Percentiles rank a stretch among this genome's conserved stretches.
These are phyloP conservation scores for Mycena rosella DNA, from an alignment of 768 basidiomycete genomes.

Conservation along the genomic window DNA sequence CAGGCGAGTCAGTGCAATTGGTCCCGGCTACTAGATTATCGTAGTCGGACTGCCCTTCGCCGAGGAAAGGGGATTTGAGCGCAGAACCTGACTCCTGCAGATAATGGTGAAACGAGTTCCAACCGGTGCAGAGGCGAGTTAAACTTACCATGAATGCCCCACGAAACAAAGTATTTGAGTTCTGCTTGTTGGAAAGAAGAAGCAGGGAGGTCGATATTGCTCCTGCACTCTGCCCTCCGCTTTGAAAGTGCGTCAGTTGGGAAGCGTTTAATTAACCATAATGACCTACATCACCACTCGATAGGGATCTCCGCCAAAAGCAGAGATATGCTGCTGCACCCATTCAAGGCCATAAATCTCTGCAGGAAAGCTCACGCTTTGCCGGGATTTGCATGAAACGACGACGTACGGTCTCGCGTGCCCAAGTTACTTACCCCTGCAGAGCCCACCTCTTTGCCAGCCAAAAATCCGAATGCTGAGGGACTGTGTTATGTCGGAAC, in stretches of 20 bases:
- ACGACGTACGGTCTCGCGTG: slow-evolving; percentile 26
- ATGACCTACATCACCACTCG: slow-evolving; percentile 57
- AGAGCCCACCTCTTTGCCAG: slow-evolving; percentile 10
- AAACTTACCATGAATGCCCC: slow-evolving; percentile 20
- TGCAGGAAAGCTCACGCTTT: slow-evolving; percentile 25
- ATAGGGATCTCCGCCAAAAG: slow-evolving; percentile 67
- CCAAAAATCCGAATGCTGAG: slow-evolving; percentile 22
- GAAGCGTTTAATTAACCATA: too few relatives aligned
- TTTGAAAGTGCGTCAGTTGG: not conserved
- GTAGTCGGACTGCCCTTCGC: slow-evolving; percentile 15
- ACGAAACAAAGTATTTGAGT: slow-evolving; percentile 7
- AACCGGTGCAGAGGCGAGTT: too few relatives aligned
- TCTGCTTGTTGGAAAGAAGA: slow-evolving; percentile 12
- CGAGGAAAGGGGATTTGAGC: not conserved
- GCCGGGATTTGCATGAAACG: not conserved
- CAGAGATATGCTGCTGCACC: slow-evolving; percentile 66
- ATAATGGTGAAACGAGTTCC: not conserved
- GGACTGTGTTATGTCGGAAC: not conserved
- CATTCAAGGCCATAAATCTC: slow-evolving; percentile 61
- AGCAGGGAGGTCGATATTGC: slow-evolving; percentile 5
- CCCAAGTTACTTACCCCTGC: slow-evolving; percentile 25
- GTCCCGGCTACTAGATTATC: slow-evolving; percentile 20
- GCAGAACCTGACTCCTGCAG: slow-evolving; percentile 6
- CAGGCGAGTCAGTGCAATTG: slow-evolving; percentile 41
- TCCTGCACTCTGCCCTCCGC: slow-evolving; percentile 25